Percentiles rank a stretch among this genome's conserved stretches.
Evolutionary conservation across 305 asterid genomes (phyloP).

Genomic region (Solanum hybrid): DNA sequence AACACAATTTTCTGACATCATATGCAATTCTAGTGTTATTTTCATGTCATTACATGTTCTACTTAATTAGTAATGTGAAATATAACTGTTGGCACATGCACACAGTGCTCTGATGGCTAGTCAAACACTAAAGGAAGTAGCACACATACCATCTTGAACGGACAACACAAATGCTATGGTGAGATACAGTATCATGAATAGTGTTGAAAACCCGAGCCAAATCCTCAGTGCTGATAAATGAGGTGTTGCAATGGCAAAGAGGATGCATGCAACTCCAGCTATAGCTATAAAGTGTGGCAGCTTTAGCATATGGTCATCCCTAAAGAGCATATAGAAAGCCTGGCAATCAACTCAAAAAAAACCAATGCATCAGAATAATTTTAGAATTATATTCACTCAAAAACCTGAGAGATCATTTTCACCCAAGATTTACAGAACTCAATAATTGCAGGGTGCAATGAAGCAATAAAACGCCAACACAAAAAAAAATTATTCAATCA

Average conservation of each 20-base stretch:
- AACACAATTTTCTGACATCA: not conserved
- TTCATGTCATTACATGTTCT: not conserved
- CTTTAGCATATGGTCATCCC: conserved; percentile 51
- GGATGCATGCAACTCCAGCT: conserved; percentile 62
- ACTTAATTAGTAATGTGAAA: not conserved
- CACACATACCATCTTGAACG: conserved; percentile 65
- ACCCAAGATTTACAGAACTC: not conserved
- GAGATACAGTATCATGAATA: conserved; percentile 67
- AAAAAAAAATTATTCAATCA: not conserved
- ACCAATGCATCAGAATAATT: not conserved
- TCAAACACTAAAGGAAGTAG: not conserved
- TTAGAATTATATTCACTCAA: not conserved
- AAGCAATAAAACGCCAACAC: not conserved
- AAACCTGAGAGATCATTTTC: not conserved
- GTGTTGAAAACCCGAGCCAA: conserved; percentile 76
- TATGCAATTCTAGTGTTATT: not conserved
- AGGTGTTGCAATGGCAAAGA: conserved; percentile 77
- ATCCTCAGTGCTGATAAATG: conserved; percentile 85
- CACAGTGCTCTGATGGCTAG: not conserved
- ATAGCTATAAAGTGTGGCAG: conserved; percentile 67
- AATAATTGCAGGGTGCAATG: not conserved
- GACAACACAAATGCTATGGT: conserved; percentile 49
- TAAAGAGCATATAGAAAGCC: conserved; percentile 71
- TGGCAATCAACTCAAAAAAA: conserved; percentile 12
- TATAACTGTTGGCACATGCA: not conserved